phyloP scores from a whole-genome alignment of 2,329 filamentous ascomycete genomes.

The Metarhizium brunneum region DNA sequence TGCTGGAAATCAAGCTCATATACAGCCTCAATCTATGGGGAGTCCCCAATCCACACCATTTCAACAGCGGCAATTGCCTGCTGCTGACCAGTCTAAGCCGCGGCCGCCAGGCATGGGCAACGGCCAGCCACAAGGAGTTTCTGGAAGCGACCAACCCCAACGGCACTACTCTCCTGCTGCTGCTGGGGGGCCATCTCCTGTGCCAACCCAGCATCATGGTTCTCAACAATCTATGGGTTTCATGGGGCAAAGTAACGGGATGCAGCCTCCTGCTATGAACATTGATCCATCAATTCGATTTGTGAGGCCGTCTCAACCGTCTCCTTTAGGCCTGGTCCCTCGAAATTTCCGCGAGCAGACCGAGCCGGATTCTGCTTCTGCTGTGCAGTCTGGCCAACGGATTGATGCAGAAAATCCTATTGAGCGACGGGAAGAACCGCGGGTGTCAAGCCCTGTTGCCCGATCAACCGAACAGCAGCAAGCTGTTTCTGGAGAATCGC shows the following conservation, averaged over 20 bases:
- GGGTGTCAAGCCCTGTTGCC: background rate
- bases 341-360: background rate
- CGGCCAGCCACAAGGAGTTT: too few relatives aligned
- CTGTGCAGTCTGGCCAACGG: background rate
- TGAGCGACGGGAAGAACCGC: background rate
- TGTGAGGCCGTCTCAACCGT: background rate
- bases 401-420: background rate
- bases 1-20: background rate
- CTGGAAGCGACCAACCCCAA: too few relatives aligned
- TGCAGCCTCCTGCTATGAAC: background rate
- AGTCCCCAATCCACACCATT: background rate
- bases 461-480: background rate
- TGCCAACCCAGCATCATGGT: background rate
- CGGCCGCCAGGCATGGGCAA: too few relatives aligned
- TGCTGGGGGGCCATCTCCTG: background rate
- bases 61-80: background rate
- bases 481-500: background rate
- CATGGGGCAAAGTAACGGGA: background rate
- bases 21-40: background rate
- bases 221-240: background rate
- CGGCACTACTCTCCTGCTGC: too few relatives aligned
- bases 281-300: background rate
- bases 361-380: background rate
- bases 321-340: background rate
- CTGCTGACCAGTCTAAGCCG: background rate